Evolutionary conservation across 495 filamentous ascomycete genomes (phyloP), one percentile per base, ranked within the genome.

Genomic region (Bombardia bombarda): DNA sequence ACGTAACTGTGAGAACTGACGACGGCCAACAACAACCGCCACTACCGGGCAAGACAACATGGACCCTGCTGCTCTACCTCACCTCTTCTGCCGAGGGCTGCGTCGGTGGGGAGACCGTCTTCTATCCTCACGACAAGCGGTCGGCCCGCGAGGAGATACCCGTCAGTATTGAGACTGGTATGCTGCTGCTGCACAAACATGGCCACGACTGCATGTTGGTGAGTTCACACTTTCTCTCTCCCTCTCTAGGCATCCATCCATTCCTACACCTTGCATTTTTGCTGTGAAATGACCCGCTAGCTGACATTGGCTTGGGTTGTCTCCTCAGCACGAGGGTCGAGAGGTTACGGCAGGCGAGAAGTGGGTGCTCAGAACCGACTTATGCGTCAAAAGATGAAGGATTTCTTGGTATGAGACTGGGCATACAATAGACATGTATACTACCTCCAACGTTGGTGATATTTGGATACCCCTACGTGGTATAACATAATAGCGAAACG

Each of bases 1-100:
- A 64, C 40, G 56, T 92, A 16, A 70, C 67, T 3, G 69, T 89
- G 32, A 66, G 68, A 3, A 57, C 63, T 1, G 48, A 67, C 6
- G 19, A 16, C n/a, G 4, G 33, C 23, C 14, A 12, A 28, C 7
- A 2, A 22, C 17, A 19, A 14, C n/a, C 8, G 32, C 2, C 13
- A 4, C 1, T 68, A 4, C 70, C 70, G n/a, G 84, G 77, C 38
- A 80, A 77, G 53, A 95, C 90, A 13, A 95, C 90, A 0, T 97
- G 90, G 89, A 95, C 90, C 0, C 73, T 95, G 5, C 73, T 95
- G 1, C 77, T 95, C 38, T 97, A 96, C 52, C 74, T 97, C 24
- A 89, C 84, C 0, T 80, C 80, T 3, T 68, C 73, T 3, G 58
- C 65, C 3, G 82, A 82, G 1, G 39, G 42, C 14, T 42, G 38